Base-by-base conservation (phyloP, 257 asterid genomes). In the Salvia hispanica region DNA sequence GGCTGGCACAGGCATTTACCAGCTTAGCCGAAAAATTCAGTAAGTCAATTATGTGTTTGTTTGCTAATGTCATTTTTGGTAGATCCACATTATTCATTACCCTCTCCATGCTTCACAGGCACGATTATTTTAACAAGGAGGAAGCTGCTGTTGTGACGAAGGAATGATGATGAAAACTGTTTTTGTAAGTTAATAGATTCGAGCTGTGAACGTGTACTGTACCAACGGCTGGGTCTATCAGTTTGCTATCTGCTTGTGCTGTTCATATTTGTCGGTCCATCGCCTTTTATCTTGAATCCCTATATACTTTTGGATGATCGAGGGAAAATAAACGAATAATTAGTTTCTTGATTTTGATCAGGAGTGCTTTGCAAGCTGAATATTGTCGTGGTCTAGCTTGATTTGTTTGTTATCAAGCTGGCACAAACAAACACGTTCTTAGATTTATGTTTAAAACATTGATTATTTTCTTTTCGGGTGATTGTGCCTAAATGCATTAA, bases 1-100 rank as follows among this genome's bases (percentile, higher is more conserved):
- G 96, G 98, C 94, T 10, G 82, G 88, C 33, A 92, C 98, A 0
- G 98, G 98, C 77, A 70, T 92, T 62, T 92, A 92, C 77, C 98
- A 92, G 74, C 92, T 92, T 45, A 59, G 83, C 44, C 80, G 96
- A 47, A 92, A 92, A 72, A 89, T 92, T 15, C 64, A 74, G 98
- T 87, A 47, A 76, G 85, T 81, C 34, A 9, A 56, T 28, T 6
- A 39, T 8, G 14, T 33, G 52, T 31, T 14, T 11, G 28, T 56
- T 61, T 37, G 59, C 28, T 37, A 37, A 33, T 53, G 58, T 69
- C n/a, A 44, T 44, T 37, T 31, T 45, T 39, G 46, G 65, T 11
- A 16, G 34, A 62, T 7, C 7, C 16, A 15, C 4, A 5, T 8
- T n/a, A 12, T 56, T 44, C 25, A 18, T 18, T 7, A 14, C 25